Base-by-base conservation (phyloP, 176 grass and related monocot species). In the bread wheat (Triticum aestivum) region DNA sequence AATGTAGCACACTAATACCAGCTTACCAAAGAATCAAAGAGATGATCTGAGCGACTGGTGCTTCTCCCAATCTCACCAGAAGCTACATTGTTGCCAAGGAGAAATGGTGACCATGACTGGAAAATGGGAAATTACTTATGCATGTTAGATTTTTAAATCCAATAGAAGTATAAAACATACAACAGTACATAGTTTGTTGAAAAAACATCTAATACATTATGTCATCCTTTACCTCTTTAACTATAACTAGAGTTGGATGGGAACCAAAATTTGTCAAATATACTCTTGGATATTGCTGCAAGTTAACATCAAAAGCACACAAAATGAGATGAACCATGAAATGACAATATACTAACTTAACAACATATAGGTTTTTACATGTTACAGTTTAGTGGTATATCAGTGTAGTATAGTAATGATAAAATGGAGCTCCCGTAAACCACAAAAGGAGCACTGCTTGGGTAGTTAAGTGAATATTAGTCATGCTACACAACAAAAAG, bases 61-160 rank as follows among this genome's bases (percentile, higher is more conserved):
- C 63, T 75, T 77, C 73, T 87, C 41, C 21, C 91, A 64, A 65
- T 62, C 39, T 86, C 87, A 68, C 11, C 45, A 71, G 18, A 45
- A 56, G 82, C 52, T 74, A 52, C 54, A 79, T 83, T 79, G 35
- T 83, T 86, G 77, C 85, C 81, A 89, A 92, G 63, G 82, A 90
- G 66, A 93, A 98, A 98, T 11, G 96, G 96, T 79, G 90, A 92
- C 96, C 96, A 98, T 23, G 80, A 85, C 96, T 98, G 80, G 79
- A 84, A 58, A 87, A 82, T 26, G 63, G 72, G 29, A 79, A 89
- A 86, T 79, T 74, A 58, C 34, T 56, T 35, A 47, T 29, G 20
- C 26, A 54, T 82, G 24, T 72, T 59, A 66, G 11, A 82, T 76
- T 34, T 67, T 18, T 66, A 86, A 65, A 38, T 26, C 52, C 23